Evolutionary conservation across 352 stramenopile species (phyloP).

Genomic region (Pythium aphanidermatum): DNA sequence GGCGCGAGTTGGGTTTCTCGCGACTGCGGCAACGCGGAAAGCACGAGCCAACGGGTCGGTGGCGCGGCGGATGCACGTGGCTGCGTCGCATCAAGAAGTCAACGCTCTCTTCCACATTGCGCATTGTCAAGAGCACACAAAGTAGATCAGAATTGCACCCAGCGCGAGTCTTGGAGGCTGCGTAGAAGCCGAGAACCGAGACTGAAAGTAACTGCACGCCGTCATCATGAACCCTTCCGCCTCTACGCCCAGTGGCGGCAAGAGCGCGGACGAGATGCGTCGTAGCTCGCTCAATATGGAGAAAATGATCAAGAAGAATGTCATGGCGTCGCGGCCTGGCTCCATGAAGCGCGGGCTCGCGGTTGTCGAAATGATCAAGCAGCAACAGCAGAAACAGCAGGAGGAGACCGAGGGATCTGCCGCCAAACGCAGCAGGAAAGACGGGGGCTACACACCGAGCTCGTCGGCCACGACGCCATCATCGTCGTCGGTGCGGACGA

Average conservation of each 20-base stretch:
- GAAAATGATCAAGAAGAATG: constrained; percentile 86
- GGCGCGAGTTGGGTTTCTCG: too few relatives aligned
- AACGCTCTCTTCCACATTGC: neutral
- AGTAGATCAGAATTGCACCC: neutral
- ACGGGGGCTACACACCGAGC: neutral
- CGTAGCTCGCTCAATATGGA: constrained; percentile 76
- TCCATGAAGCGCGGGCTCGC: constrained; percentile 62
- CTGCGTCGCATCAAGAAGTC: neutral
- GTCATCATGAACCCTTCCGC: constrained; percentile 4
- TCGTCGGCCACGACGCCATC: neutral
- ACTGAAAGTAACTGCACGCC: too few relatives aligned
- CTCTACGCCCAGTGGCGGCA: neutral
- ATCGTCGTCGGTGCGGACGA: neutral
- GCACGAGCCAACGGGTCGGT: too few relatives aligned
- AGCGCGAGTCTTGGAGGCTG: too few relatives aligned
- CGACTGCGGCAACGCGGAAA: too few relatives aligned
- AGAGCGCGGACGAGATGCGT: constrained; percentile 40
- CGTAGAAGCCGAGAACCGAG: too few relatives aligned
- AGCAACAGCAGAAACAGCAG: constrained; percentile 46
- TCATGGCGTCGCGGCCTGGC: constrained; percentile 38
- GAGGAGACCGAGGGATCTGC: neutral
- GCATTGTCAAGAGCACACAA: constrained; percentile 5
- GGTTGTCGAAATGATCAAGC: constrained; percentile 71
- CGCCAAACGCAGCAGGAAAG: constrained; percentile 18
- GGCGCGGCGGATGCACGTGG: constrained; percentile 2